Conservation (phyloP, 306 rosid species). For the Casuarina cunninghamiana region DNA sequence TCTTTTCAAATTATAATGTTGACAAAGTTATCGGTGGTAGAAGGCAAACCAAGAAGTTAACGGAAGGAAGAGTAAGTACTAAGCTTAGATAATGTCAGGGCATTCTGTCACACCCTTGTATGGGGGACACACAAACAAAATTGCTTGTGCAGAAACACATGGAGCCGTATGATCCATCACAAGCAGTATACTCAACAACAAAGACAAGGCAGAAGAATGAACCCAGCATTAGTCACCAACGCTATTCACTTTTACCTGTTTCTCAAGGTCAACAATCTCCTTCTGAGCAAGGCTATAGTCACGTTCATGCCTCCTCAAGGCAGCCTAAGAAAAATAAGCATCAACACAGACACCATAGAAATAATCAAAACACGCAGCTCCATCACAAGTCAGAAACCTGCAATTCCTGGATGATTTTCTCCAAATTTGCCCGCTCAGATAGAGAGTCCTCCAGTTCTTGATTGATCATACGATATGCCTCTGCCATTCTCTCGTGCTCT, state of each 20-base stretch:
- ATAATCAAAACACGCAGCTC: neutral
- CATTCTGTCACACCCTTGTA: neutral
- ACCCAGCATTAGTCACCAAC: neutral
- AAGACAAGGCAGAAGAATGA: constrained; percentile 1
- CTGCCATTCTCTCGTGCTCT: constrained; percentile 86
- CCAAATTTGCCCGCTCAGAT: constrained; percentile 55
- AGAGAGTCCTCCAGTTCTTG: constrained; percentile 68
- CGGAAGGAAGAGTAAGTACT: too few relatives aligned
- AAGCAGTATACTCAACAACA: neutral
- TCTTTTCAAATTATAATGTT: neutral
- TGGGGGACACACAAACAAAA: neutral
- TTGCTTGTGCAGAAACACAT: neutral
- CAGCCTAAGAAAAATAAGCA: constrained; percentile 51
- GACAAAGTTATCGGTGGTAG: neutral
- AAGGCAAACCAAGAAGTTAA: neutral
- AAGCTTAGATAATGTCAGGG: neutral
- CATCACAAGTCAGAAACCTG: constrained; percentile 46
- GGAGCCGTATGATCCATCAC: neutral
- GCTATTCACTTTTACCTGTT: constrained; percentile 56
- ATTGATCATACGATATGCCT: constrained; percentile 75
- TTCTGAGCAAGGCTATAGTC: constrained; percentile 63
- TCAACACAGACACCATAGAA: constrained; percentile 21
- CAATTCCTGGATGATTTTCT: constrained; percentile 72
- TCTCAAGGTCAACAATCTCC: constrained; percentile 78
- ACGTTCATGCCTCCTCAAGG: constrained; percentile 74